Evolutionary conservation across 345 rosid genomes (phyloP), one percentile per base, ranked within the genome.

Genomic region (Eutrema yunnanense): DNA sequence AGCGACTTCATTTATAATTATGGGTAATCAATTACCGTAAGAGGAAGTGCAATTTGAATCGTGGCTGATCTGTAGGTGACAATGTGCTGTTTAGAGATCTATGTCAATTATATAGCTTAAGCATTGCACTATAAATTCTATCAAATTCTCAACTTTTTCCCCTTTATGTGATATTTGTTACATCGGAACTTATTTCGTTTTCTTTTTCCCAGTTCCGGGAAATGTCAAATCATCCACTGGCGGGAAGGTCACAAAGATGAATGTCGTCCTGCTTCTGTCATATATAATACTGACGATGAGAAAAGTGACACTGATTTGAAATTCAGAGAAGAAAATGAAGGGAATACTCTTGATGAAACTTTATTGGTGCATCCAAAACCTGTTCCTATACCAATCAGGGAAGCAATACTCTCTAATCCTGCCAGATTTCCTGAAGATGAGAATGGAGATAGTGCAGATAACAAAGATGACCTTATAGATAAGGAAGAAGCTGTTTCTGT

Each of bases 151-250:
- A 37, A 53, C 6, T 10, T 62, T 67, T 60, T 36, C 34, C 55
- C 49, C 27, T 13, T 0, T 9, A 4, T 30, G n/a, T 26, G 33
- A 40, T 14, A 30, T 52, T 61, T 22, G 26, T 22, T 22, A 22
- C 26, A 22, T 22, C 26, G 26, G 26, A 22, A 22, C 26, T 22
- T 22, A 22, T 22, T 22, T 22, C 50, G 38, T 2, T 64, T 27
- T 30, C 4, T 36, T 29, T 33, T 48, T 5, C 33, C 6, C 82
- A 95, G 99, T 78, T 92, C 99, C 49, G 85, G 88, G 2, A 82
- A 86, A 80, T 95, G 99, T 81, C 99, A 95, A 82, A 82, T 92
- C 73, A 76, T 86, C 48, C 98, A 92, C 71, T 95, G 99, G 99
- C 81, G 98, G 65, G 96, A 88, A 87, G 99, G 98, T 73, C 99